Base-by-base conservation (phyloP, 257 asterid genomes). In the Solanum corneliomulleri region DNA sequence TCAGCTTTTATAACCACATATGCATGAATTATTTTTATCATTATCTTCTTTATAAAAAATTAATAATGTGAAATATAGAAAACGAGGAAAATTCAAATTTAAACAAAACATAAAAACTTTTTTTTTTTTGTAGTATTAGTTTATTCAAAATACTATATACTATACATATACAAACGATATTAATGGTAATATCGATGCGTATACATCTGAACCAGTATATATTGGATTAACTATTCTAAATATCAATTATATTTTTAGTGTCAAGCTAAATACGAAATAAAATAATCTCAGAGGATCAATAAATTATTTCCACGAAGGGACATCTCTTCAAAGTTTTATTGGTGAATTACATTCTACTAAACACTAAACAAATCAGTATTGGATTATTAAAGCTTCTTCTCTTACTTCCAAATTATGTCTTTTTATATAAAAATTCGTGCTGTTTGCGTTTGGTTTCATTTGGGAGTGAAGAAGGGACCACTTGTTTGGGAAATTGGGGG, bases 231-330 rank as follows among this genome's bases (percentile, higher is more conserved):
- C 70, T 25, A 69, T 11, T 85, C 86, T 84, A 9, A 84, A 90
- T 86, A 90, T 87, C 76, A 74, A 88, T 87, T 89, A 88, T 85
- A 85, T 81, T 86, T 85, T 41, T 81, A 15, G 86, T 88, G 75
- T 76, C 58, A 39, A 47, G 25, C 77, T 49, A 27, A 9, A 70
- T 60, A 47, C 9, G 9, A 3, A 74, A 74, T 74, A 74, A 49
- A 52, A 66, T 60, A 52, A 85, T 12, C n/a, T n/a, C n/a, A 52
- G 4, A 29, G 11, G 42, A 44, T 21, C 12, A 15, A 83, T 70
- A 37, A 56, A 80, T 49, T 68, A 86, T 69, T 35, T 39, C 6
- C 47, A 20, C 37, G 18, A 31, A 35, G 81, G 31, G 35, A 33
- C 75, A 75, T 75, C 25, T 31, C 44, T 45, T 39, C 66, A 37